Evolutionary conservation across 2,329 filamentous ascomycete genomes (phyloP).

Genomic region (Penicillium glabrum): DNA sequence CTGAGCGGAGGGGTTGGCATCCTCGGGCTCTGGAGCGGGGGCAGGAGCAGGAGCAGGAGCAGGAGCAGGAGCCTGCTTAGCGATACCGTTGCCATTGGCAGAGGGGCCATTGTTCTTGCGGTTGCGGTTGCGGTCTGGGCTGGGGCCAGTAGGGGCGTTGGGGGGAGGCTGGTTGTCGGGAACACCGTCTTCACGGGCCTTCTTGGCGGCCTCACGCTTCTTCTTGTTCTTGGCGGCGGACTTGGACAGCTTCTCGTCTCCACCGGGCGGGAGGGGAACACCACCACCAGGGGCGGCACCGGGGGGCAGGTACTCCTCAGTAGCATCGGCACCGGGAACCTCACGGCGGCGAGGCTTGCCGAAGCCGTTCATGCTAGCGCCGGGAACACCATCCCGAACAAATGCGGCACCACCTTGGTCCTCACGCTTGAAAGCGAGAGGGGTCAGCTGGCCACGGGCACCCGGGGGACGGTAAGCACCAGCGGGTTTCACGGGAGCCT

Average conservation of each 20-base stretch:
- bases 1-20: constrained; percentile 61
- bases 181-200: constrained; percentile 64
- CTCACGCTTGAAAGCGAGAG: constrained; percentile 94
- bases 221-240: constrained; percentile 96
- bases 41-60: constrained; percentile 21
- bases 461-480: constrained; percentile 95
- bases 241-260: constrained; percentile 73
- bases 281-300: constrained; percentile 68
- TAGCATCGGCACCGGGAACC: constrained; percentile 82
- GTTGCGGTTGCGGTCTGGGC: constrained; percentile 61
- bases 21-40: constrained; percentile 21
- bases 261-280: constrained; percentile 65
- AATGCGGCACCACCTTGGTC: constrained; percentile 93
- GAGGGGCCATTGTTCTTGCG: constrained; percentile 32
- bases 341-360: constrained; percentile 70
- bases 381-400: constrained; percentile 72
- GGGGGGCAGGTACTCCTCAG: constrained; percentile 63
- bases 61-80: constrained; percentile 28
- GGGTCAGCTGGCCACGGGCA: constrained; percentile 83
- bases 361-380: constrained; percentile 71
- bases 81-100: constrained; percentile 34
- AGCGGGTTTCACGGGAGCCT: constrained; percentile 95
- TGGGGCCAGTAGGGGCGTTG: constrained; percentile 36
- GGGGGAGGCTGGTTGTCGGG: constrained; percentile 37
- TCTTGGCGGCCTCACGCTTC: constrained; percentile 93